These are phyloP conservation scores for Globisporangium uncinulatum DNA, from an alignment of 352 stramenopile genomes.

Conservation along the genomic window DNA sequence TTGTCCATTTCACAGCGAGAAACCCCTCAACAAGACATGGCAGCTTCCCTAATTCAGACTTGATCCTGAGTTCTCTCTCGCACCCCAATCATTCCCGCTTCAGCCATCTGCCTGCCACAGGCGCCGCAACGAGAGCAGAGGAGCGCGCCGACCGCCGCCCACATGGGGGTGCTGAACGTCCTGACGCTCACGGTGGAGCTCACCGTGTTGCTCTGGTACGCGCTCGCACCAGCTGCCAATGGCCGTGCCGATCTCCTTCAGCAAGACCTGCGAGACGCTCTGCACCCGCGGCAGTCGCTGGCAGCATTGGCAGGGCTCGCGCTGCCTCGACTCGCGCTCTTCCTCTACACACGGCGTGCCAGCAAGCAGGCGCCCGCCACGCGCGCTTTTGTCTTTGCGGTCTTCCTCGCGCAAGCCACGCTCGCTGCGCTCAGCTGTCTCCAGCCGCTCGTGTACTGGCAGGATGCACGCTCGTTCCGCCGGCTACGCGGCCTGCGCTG, in stretches of 20 bases:
- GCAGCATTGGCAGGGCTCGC: conserved; percentile 46
- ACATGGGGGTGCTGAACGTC: conserved; percentile 68
- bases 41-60: no score
- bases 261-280: conserved; percentile 26
- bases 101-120: neutral
- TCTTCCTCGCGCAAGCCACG: conserved; percentile 51
- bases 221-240: conserved; percentile 29
- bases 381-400: conserved; percentile 73
- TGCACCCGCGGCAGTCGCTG: conserved; percentile 66
- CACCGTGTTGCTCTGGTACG: conserved; percentile 56
- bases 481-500: conserved; percentile 38
- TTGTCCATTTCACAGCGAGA: no score
- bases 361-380: conserved; percentile 73
- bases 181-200: conserved; percentile 48
- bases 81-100: neutral
- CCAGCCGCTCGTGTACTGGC: conserved; percentile 60
- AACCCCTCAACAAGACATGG: no score
- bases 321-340: conserved; percentile 44
- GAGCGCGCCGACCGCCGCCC: neutral
- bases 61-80: no score
- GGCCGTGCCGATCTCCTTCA: conserved; percentile 23
- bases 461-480: conserved; percentile 43
- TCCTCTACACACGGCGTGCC: conserved; percentile 58
- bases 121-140: neutral
- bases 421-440: conserved; percentile 42